phyloP scores from a whole-genome alignment of 1,139 yeast species.

The Arxiozyma telluris region DNA sequence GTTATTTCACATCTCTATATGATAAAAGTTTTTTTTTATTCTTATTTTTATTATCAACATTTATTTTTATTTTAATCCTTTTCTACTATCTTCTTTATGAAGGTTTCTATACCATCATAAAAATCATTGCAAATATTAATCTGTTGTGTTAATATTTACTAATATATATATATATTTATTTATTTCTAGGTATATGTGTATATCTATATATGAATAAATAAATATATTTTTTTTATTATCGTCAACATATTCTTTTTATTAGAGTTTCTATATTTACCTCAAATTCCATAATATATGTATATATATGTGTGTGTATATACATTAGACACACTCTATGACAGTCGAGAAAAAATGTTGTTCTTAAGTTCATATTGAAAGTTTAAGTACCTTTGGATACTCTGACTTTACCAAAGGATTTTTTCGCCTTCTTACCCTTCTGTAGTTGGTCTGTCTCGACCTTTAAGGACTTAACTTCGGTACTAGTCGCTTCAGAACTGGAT shows the following conservation, averaged over 20 bases:
- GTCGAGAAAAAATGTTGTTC: background rate
- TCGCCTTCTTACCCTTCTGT: background rate
- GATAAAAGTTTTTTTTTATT: background rate
- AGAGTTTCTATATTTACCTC: background rate
- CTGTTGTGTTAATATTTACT: background rate
- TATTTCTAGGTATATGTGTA: background rate
- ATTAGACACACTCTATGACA: background rate
- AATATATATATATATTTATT: too few species aligned
- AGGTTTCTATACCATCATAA: background rate
- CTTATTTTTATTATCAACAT: background rate
- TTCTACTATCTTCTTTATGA: background rate
- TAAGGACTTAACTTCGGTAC: background rate
- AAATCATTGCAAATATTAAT: too few species aligned
- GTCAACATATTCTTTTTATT: background rate
- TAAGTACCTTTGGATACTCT: background rate
- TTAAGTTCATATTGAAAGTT: too few species aligned
- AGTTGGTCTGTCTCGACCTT: background rate
- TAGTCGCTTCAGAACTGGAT: background rate
- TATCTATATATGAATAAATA: slow-evolving; percentile 1
- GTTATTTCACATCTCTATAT: background rate
- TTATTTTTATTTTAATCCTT: background rate
- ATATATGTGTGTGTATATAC: background rate
- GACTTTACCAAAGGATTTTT: background rate
- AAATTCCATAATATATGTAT: background rate
- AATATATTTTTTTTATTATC: background rate